Conservation (phyloP, 2,329 filamentous ascomycete species). For the Penicillium sp. region DNA sequence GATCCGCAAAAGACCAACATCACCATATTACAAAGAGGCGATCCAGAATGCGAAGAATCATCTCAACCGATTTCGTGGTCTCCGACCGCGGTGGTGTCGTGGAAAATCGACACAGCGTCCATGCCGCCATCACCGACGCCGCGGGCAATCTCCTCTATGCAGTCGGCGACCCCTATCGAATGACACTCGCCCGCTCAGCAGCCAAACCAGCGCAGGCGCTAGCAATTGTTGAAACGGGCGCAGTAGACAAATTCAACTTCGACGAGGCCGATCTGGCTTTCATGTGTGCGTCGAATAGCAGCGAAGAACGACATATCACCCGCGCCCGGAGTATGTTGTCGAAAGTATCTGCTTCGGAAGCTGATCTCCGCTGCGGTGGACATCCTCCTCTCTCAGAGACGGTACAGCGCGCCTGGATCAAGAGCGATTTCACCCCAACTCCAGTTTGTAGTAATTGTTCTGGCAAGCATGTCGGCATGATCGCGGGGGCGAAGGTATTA, state of each 20-base stretch:
- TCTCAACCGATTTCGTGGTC: slow-evolving; percentile 26
- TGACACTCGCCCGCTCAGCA: slow-evolving; percentile 41
- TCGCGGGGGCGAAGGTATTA: slow-evolving; percentile 37
- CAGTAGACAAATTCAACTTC: slow-evolving; percentile 31
- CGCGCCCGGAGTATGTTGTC: slow-evolving; percentile 35
- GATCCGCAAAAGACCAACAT: neutral
- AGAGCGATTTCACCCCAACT: slow-evolving; percentile 31
- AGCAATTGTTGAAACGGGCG: slow-evolving; percentile 39
- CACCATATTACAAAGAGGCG: neutral
- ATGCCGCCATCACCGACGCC: slow-evolving; percentile 37
- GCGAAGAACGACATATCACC: slow-evolving; percentile 36
- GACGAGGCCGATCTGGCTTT: slow-evolving; percentile 40
- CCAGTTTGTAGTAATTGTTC: slow-evolving; percentile 42
- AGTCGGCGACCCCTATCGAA: slow-evolving; percentile 36
- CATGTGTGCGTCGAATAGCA: slow-evolving; percentile 43
- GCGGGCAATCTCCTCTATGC: slow-evolving; percentile 33
- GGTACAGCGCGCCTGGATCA: slow-evolving; percentile 37
- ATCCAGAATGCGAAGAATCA: slow-evolving; percentile 3
- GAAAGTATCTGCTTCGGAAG: slow-evolving; percentile 29
- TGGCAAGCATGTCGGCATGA: slow-evolving; percentile 44
- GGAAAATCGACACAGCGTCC: slow-evolving; percentile 41
- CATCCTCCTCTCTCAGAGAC: slow-evolving; percentile 32
- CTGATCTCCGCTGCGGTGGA: slow-evolving; percentile 38
- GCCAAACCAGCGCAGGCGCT: slow-evolving; percentile 43
- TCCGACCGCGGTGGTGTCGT: slow-evolving; percentile 34